A percentile compares a stretch with the other conserved stretches of the same genome.
Evolutionary conservation across 2,329 filamentous ascomycete genomes (phyloP).

Genomic region (Apiospora sp.): DNA sequence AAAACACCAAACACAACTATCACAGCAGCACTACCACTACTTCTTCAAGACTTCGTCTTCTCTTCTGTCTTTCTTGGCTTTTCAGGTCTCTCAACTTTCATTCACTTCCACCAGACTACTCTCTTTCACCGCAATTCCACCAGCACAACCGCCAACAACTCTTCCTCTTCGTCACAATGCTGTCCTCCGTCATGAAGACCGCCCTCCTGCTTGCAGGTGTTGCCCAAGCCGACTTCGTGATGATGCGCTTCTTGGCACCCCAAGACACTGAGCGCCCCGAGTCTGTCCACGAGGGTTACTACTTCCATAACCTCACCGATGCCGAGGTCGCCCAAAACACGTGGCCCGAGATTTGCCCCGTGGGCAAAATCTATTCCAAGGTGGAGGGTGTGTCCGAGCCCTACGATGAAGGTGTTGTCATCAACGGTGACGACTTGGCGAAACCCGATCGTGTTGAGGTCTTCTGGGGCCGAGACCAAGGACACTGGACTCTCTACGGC

Average conservation of each 20-base stretch:
- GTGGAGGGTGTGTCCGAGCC: too few relatives aligned
- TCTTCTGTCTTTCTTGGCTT: constrained; percentile 4
- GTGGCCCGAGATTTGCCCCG: too few relatives aligned
- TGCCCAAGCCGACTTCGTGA: background rate
- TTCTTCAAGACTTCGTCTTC: background rate
- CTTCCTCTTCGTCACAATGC: constrained; percentile 9
- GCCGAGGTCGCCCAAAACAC: too few relatives aligned
- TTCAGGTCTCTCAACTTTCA: background rate
- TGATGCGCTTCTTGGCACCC: background rate
- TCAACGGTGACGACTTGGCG: too few relatives aligned
- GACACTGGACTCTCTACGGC: too few relatives aligned
- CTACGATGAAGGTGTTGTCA: too few relatives aligned
- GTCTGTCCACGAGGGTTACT: too few relatives aligned
- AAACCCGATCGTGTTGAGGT: too few relatives aligned
- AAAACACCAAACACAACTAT: constrained; percentile 10
- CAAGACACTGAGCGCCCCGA: too few relatives aligned
- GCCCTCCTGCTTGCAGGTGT: background rate
- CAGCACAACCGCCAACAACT: background rate
- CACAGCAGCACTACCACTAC: constrained; percentile 13
- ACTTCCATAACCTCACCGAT: too few relatives aligned
- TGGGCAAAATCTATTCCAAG: too few relatives aligned
- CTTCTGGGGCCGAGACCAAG: too few relatives aligned
- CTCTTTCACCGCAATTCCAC: background rate
- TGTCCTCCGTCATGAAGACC: constrained; percentile 3
- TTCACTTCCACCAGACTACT: constrained; percentile 1